A percentile compares a stretch with the other conserved stretches of the same genome.
These are phyloP conservation scores for Pogostemon cablin DNA, from an alignment of 257 asterid genomes.

Conservation along the genomic window DNA sequence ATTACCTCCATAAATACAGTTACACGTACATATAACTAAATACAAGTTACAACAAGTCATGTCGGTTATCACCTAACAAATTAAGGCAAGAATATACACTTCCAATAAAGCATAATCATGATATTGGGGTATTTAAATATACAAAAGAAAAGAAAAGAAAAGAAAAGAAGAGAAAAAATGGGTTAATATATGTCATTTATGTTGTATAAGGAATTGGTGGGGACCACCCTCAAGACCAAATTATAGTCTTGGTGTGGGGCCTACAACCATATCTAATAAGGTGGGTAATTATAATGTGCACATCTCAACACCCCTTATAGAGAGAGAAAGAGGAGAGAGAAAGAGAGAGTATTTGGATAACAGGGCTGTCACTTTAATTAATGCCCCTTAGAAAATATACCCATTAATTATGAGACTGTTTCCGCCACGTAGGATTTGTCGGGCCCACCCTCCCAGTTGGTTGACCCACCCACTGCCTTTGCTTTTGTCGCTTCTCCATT, in stretches of 20 bases:
- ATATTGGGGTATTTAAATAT: background rate
- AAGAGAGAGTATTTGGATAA: background rate
- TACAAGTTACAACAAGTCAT: background rate
- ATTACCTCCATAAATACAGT: background rate
- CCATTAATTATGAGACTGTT: constrained; percentile 33
- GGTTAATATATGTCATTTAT: background rate
- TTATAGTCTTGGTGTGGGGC: background rate
- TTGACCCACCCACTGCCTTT: constrained; percentile 48
- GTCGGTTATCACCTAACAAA: background rate
- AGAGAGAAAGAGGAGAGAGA: too few relatives aligned
- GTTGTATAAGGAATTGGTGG: background rate
- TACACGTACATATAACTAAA: background rate
- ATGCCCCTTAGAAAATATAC: background rate
- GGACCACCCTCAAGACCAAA: background rate
- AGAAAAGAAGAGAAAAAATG: background rate
- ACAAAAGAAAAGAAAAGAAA: background rate
- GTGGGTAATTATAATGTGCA: constrained; percentile 33
- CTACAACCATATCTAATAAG: constrained; percentile 25
- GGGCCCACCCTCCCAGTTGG: constrained; percentile 37
- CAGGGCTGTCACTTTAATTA: constrained; percentile 37
- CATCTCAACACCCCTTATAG: background rate
- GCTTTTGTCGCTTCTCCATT: constrained; percentile 46
- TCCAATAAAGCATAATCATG: background rate
- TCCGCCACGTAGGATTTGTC: constrained; percentile 38
- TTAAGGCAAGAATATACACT: background rate